phyloP scores from a whole-genome alignment of 1,284 basidiomycete species.

The Ganoderma sinense region DNA sequence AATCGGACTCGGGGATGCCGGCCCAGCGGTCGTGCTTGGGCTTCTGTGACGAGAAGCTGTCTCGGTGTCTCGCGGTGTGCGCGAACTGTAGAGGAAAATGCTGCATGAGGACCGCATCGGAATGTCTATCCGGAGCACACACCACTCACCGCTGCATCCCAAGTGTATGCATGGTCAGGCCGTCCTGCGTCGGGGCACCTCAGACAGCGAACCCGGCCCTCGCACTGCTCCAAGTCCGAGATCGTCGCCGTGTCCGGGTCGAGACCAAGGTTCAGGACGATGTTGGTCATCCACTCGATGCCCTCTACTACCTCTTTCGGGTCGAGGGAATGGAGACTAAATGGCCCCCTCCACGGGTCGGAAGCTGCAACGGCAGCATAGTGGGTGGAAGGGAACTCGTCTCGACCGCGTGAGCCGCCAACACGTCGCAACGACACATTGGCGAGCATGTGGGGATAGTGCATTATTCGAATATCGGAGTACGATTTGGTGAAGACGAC shows the following conservation, averaged over 20 bases:
- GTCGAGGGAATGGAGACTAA: background rate
- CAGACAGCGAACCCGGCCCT: conserved; percentile 1
- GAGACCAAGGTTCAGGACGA: background rate
- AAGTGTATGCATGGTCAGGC: background rate
- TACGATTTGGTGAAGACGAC: background rate
- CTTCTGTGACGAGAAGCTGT: background rate
- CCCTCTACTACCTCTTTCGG: background rate
- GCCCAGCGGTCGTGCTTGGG: background rate
- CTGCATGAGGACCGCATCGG: background rate
- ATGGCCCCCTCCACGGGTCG: background rate
- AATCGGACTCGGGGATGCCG: background rate
- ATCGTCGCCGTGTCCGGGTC: background rate
- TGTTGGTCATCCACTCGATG: background rate
- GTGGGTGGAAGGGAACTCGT: background rate
- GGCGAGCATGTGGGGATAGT: conserved; percentile 9
- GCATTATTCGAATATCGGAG: background rate
- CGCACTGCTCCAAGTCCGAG: conserved; percentile 1
- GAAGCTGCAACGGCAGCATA: background rate
- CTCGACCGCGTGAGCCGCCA: background rate
- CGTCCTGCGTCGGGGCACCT: background rate
- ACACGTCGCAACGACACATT: background rate
- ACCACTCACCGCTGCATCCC: conserved; percentile 6
- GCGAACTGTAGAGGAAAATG: background rate
- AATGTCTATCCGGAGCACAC: background rate
- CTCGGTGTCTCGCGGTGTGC: background rate